phyloP scores from a whole-genome alignment of 2,329 filamentous ascomycete species.

The Diaporthe caulivora region DNA sequence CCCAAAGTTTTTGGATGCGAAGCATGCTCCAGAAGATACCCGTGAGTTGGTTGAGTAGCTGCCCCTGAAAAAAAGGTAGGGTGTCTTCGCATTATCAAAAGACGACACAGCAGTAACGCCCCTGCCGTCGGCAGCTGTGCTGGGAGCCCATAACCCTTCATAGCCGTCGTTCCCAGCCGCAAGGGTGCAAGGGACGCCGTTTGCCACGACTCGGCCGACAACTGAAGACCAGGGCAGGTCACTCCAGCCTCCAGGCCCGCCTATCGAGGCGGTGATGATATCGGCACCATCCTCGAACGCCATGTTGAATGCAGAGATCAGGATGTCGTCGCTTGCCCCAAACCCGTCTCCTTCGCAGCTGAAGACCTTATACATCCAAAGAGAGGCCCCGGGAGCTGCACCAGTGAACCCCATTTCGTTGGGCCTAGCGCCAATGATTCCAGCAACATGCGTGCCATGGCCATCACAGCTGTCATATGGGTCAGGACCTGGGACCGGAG shows the following conservation, averaged over 20 bases:
- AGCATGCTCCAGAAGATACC: slow-evolving; percentile 23
- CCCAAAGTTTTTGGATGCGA: slow-evolving; percentile 32
- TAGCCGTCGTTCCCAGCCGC: slow-evolving; percentile 46
- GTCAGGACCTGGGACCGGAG: slow-evolving; percentile 53
- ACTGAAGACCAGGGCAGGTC: slow-evolving; percentile 45
- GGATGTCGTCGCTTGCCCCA: slow-evolving; percentile 51
- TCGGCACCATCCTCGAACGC: slow-evolving; percentile 56
- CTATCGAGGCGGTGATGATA: slow-evolving; percentile 49
- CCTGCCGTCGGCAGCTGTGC: slow-evolving; percentile 44
- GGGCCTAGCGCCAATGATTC: slow-evolving; percentile 59
- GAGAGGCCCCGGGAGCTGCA: slow-evolving; percentile 55
- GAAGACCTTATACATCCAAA: slow-evolving; percentile 56
- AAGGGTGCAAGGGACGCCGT: slow-evolving; percentile 46
- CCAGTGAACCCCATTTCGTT: slow-evolving; percentile 55
- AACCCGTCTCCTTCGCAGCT: slow-evolving; percentile 44
- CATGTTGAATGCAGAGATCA: slow-evolving; percentile 56
- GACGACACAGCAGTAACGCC: slow-evolving; percentile 44
- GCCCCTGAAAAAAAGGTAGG: slow-evolving; percentile 40
- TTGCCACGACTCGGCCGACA: slow-evolving; percentile 46
- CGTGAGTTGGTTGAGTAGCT: slow-evolving; percentile 38
- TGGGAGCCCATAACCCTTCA: slow-evolving; percentile 43
- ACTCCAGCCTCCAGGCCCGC: slow-evolving; percentile 46
- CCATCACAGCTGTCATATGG: slow-evolving; percentile 54
- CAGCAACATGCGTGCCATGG: slow-evolving; percentile 60
- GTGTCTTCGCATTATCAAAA: slow-evolving; percentile 43